phyloP scores from a whole-genome alignment of 495 filamentous ascomycete genomes.

The Staphylotrichum tortipilum region DNA sequence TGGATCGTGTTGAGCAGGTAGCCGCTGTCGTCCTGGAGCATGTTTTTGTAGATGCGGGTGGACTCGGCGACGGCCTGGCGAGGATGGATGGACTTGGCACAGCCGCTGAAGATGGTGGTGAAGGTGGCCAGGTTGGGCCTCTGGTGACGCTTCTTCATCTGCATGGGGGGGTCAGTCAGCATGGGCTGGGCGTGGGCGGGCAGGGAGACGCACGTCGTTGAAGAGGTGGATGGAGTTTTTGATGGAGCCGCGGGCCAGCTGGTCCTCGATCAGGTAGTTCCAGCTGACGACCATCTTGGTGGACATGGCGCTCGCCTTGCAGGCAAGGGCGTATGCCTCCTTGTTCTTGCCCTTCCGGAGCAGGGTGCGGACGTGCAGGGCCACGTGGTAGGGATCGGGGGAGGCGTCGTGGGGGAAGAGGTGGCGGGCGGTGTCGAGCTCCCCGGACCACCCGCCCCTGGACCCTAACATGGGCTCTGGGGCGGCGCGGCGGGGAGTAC shows the following conservation, averaged over 20 bases:
- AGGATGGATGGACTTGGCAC: slow-evolving; percentile 45
- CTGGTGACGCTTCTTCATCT: slow-evolving; percentile 92
- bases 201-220: slow-evolving; percentile 63
- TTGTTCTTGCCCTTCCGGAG: slow-evolving; percentile 47
- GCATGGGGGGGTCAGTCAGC: slow-evolving; percentile 1
- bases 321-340: slow-evolving; percentile 59
- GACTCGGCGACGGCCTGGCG: slow-evolving; percentile 51
- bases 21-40: slow-evolving; percentile 51
- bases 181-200: no score
- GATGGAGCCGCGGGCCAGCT: slow-evolving; percentile 50
- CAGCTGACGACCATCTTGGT: slow-evolving; percentile 63
- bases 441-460: no score
- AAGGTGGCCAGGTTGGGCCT: slow-evolving; percentile 68
- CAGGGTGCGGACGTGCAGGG: slow-evolving; percentile 47
- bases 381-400: slow-evolving; percentile 58
- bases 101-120: slow-evolving; percentile 72
- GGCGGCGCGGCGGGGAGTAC: no score
- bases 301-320: slow-evolving; percentile 52
- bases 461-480: no score
- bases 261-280: slow-evolving; percentile 76
- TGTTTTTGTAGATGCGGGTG: slow-evolving; percentile 61
- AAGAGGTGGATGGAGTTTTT: slow-evolving; percentile 65
- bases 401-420: no score
- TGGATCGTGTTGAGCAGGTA: slow-evolving; percentile 65
- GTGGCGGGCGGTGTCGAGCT: no score